Evolutionary conservation across 2,329 filamentous ascomycete genomes (phyloP), one percentile per base, ranked within the genome.

Genomic region (Tolypocladium ophioglossoides): DNA sequence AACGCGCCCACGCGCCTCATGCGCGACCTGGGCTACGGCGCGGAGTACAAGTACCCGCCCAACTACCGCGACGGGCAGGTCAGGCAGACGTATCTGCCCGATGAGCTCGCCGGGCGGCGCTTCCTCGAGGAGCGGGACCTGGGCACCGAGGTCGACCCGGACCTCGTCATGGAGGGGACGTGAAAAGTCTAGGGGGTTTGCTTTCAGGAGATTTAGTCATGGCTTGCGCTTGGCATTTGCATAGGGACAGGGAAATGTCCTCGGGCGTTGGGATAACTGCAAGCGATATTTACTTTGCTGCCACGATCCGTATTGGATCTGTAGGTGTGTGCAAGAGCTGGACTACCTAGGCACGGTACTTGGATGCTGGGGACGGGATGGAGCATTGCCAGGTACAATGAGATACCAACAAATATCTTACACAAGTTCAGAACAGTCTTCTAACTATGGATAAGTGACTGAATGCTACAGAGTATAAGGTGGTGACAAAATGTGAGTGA

Each of bases 11-110:
- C 94, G 1, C 80, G 85, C 60, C 68, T 97, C 59, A 95, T 99
- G 92, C 88, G 91, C 63, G 92, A 96, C 61, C 73, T 97, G 60
- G 92, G 90, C 0, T 95, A 91, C 65, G 91, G 91, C 0, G 85
- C 84, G 51, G 88, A 91, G 67, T 99, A 99, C 71, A 97, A 97
- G 70, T 97, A 99, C 66, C 95, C 95, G 61, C 94, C 94, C 0
- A 89, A 95, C 61, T 99, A 92, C 64, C 72, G 80, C 51, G 83
- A 91, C 57, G 94, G 94, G 0, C 82, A 74, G 61, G 92, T 97
- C 0, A 79, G 76, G 58, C 94, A 99, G 72, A 87, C 91, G 27
- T 99, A 97, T 70, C 70, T 99, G n/a, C 94, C 94, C 0, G 85
- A 89, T 12, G 80, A 80, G 54, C 69, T 99, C 9, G 68, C 75